A percentile compares a stretch with the other conserved stretches of the same genome.
Evolutionary conservation across 495 filamentous ascomycete species (phyloP).

Genomic region (Penicillium mononematosum): DNA sequence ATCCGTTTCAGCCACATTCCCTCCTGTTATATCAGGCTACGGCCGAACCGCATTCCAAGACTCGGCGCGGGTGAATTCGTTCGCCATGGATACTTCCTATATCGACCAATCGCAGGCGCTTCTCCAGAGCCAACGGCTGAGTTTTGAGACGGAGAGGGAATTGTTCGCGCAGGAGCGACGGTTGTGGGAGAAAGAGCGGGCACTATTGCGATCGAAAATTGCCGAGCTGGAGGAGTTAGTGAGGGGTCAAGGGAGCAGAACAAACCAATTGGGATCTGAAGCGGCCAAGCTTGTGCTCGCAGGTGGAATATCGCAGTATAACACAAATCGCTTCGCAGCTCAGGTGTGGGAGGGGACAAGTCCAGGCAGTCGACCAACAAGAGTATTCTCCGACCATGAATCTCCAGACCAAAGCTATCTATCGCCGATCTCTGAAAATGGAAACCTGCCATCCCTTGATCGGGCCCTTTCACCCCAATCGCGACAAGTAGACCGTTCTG

Average conservation of each 20-base stretch:
- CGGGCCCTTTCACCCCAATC: slow-evolving; percentile 43
- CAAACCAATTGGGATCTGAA: slow-evolving; percentile 5
- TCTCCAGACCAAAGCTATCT: slow-evolving; percentile 24
- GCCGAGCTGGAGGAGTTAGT: slow-evolving; percentile 39
- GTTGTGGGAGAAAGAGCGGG: slow-evolving; percentile 45
- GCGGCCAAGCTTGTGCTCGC: slow-evolving; percentile 9
- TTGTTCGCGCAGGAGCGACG: slow-evolving; percentile 43
- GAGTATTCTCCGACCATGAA: slow-evolving; percentile 42
- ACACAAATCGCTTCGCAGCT: slow-evolving; percentile 18
- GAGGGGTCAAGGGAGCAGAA: slow-evolving; percentile 20
- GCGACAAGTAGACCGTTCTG: slow-evolving; percentile 24
- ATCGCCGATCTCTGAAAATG: slow-evolving; percentile 24
- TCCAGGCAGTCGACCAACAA: slow-evolving; percentile 40
- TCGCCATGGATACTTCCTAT: slow-evolving; percentile 33
- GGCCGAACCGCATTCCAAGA: slow-evolving; percentile 13
- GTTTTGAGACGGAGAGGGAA: slow-evolving; percentile 39
- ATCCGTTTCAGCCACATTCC: slow-evolving; percentile 38
- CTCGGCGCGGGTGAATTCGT: slow-evolving; percentile 4
- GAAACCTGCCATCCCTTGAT: slow-evolving; percentile 38
- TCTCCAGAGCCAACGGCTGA: slow-evolving; percentile 40
- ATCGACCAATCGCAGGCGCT: slow-evolving; percentile 43
- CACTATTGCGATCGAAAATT: slow-evolving; percentile 39
- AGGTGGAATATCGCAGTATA: slow-evolving; percentile 14
- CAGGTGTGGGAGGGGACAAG: slow-evolving; percentile 49
- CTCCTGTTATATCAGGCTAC: slow-evolving; percentile 27